Conservation (phyloP, 202 grass and related monocot genomes). For the Bolboschoenoplectus hybrid region DNA sequence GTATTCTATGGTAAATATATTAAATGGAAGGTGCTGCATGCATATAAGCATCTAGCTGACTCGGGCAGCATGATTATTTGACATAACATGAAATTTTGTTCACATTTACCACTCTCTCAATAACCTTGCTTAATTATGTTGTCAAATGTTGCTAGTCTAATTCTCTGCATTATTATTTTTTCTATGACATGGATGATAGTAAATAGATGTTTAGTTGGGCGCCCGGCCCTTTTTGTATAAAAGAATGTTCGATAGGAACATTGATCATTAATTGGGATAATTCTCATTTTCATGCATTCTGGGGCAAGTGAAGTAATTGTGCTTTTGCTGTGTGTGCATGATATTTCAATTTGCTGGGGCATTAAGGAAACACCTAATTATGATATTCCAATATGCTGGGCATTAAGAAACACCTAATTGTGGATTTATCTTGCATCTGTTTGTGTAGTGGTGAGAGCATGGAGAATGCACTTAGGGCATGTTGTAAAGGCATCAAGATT, state of each 20-base stretch:
- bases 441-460: slow-evolving; percentile 88
- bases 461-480: slow-evolving; percentile 93
- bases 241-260: not conserved
- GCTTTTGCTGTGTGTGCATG: not conserved
- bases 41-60: not conserved
- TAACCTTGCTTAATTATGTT: not conserved
- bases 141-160: not conserved
- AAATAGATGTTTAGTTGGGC: not conserved
- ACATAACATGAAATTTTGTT: not conserved
- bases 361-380: slow-evolving; percentile 5
- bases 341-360: not conserved
- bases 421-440: slow-evolving; percentile 18
- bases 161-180: not conserved
- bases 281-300: not conserved
- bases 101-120: not conserved
- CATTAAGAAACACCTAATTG: not conserved
- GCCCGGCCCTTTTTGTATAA: not conserved
- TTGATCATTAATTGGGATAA: not conserved
- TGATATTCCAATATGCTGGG: not conserved
- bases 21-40: not conserved
- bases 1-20: not conserved
- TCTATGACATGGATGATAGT: not conserved
- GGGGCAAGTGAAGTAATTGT: not conserved
- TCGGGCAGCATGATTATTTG: not conserved
- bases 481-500: slow-evolving; percentile 98